A percentile compares a stretch with the other conserved stretches of the same genome.
Evolutionary conservation across 768 basidiomycete species (phyloP).

Genomic region (Rhodotorula babjevae): DNA sequence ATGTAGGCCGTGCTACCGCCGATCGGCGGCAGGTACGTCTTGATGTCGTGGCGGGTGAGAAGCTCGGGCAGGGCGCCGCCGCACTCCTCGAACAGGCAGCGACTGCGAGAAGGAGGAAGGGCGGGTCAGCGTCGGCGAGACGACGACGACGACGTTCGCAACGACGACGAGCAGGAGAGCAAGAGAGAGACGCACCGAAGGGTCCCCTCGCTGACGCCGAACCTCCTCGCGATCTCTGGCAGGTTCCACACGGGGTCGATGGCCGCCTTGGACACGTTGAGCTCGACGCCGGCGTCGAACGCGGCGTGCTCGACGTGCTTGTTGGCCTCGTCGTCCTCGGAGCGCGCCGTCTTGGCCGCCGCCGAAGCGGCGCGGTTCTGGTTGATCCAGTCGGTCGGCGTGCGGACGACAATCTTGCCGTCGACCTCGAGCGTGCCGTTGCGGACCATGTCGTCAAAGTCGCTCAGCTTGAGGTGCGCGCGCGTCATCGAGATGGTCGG

Average conservation of each 20-base stretch:
- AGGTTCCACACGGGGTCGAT: conserved; percentile 96
- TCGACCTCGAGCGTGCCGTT: conserved; percentile 70
- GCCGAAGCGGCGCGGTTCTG: conserved; percentile 48
- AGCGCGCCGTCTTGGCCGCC: conserved; percentile 59
- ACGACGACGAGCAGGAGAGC: too few species aligned
- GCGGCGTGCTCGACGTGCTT: conserved; percentile 29
- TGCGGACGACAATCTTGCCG: conserved; percentile 73
- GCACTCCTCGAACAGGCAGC: conserved; percentile 93
- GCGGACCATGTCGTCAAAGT: conserved; percentile 75
- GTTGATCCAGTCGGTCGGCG: conserved; percentile 53
- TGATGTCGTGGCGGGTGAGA: conserved; percentile 83
- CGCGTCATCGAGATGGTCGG: conserved; percentile 91
- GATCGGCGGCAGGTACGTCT: conserved; percentile 91
- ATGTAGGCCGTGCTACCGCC: conserved; percentile 88
- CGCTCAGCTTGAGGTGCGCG: conserved; percentile 86
- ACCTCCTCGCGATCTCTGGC: conserved; percentile 48
- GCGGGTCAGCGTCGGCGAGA: too few species aligned
- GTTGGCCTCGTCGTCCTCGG: conserved; percentile 48
- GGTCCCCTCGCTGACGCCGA: conserved; percentile 58
- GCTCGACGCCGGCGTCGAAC: conserved; percentile 69
- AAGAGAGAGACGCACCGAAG: conserved; percentile 49
- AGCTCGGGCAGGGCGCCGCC: conserved; percentile 77
- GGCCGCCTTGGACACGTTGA: conserved; percentile 83
- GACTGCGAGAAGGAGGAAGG: conserved; percentile 46
- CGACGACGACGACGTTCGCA: too few species aligned